Conservation (phyloP, 495 filamentous ascomycete species). For the Margaritispora aquatica region DNA sequence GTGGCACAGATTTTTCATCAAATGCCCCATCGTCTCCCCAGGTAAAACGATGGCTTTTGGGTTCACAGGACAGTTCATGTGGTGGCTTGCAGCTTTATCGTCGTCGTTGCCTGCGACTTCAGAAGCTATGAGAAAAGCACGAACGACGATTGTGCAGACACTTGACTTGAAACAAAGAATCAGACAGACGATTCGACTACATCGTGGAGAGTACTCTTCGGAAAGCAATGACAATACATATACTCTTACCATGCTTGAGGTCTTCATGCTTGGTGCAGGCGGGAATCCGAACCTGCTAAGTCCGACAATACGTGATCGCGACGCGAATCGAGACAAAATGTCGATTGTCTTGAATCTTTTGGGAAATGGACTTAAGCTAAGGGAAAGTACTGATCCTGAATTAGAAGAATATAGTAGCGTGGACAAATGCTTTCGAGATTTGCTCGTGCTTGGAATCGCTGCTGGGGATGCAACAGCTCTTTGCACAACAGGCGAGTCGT, state of each 20-base stretch:
- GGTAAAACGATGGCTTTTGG: neutral
- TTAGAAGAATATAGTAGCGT: neutral
- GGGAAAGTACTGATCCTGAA: neutral
- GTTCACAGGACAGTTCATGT: neutral
- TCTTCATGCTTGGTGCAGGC: neutral
- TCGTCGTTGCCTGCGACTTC: neutral
- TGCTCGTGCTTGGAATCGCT: neutral
- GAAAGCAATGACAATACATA: neutral
- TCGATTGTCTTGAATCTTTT: neutral
- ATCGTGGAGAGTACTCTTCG: neutral
- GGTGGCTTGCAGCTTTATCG: neutral
- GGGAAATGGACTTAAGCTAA: neutral
- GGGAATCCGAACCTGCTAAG: neutral
- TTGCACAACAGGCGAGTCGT: neutral
- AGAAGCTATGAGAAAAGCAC: neutral
- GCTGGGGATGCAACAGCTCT: neutral
- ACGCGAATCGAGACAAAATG: neutral
- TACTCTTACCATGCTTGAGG: neutral
- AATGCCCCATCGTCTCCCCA: neutral
- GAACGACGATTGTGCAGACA: neutral
- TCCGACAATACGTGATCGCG: neutral
- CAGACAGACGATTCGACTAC: neutral
- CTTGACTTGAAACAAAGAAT: neutral
- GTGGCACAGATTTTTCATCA: neutral
- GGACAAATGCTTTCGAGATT: neutral